A percentile compares a stretch with the other conserved stretches of the same genome.
These are phyloP conservation scores for Avena insularis DNA, from an alignment of 176 grass and related monocot species.

Conservation along the genomic window DNA sequence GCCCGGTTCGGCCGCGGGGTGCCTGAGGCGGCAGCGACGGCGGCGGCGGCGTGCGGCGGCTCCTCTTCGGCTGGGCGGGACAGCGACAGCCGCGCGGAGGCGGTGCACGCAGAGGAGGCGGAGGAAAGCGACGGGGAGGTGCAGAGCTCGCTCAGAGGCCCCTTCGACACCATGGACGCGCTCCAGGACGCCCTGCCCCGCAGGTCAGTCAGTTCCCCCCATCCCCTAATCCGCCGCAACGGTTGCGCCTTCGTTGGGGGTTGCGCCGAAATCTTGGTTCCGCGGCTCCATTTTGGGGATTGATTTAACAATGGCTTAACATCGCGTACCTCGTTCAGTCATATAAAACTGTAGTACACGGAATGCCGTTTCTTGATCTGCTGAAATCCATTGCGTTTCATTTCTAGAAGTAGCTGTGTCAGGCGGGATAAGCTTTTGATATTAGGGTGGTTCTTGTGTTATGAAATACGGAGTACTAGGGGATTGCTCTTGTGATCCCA, in stretches of 20 bases:
- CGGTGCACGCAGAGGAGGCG: constrained; percentile 34
- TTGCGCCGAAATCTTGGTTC: constrained; percentile 23
- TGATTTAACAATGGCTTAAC: background rate
- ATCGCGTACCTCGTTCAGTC: background rate
- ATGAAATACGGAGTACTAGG: constrained; percentile 12
- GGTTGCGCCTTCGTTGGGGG: background rate
- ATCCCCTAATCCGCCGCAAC: background rate
- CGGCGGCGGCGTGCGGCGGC: constrained; percentile 27
- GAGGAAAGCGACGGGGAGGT: constrained; percentile 69
- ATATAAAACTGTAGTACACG: background rate
- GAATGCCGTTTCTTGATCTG: background rate
- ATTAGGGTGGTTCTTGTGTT: background rate
- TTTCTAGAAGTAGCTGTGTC: background rate
- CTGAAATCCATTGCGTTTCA: background rate
- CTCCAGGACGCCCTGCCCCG: constrained; percentile 70
- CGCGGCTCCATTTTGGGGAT: background rate
- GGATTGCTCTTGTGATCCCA: background rate
- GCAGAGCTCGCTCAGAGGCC: constrained; percentile 68
- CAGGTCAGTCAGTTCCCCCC: constrained; percentile 55
- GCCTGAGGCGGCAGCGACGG: background rate
- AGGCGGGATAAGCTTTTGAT: background rate
- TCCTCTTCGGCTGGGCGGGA: constrained; percentile 55
- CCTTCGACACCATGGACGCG: constrained; percentile 80
- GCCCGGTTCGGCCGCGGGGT: background rate
- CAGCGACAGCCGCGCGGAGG: constrained; percentile 52